phyloP scores from a whole-genome alignment of 2,329 filamentous ascomycete species.

The Fusarium sulawesiense region DNA sequence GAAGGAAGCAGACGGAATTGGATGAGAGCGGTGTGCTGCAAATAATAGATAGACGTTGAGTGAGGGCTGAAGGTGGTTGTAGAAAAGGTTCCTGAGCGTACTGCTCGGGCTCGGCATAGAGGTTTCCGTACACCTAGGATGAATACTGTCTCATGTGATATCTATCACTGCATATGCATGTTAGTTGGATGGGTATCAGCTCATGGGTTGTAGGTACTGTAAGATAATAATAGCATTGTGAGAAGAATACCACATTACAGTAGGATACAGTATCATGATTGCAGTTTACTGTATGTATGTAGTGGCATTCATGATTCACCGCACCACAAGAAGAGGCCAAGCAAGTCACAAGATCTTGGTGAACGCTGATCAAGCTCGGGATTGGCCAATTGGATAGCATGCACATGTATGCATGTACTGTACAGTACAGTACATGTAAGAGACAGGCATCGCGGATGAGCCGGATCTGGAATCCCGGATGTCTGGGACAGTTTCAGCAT shows the following conservation, averaged over 20 bases:
- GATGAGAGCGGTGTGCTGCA: slow-evolving; percentile 18
- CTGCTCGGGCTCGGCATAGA: slow-evolving; percentile 8
- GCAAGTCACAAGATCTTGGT: slow-evolving; percentile 33
- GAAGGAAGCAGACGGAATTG: slow-evolving; percentile 3
- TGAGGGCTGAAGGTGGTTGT: slow-evolving; percentile 10
- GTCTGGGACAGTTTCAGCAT: slow-evolving; percentile 40
- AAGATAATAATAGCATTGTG: slow-evolving; percentile 13
- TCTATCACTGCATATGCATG: slow-evolving; percentile 1
- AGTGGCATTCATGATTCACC: slow-evolving; percentile 20
- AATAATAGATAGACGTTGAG: slow-evolving; percentile 17
- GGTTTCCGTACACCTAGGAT: neutral
- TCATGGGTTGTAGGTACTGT: slow-evolving; percentile 12
- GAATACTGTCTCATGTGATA: slow-evolving; percentile 11
- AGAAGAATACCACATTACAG: neutral
- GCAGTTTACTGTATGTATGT: neutral
- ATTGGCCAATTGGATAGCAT: slow-evolving; percentile 41
- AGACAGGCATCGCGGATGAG: slow-evolving; percentile 32
- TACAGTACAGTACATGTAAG: neutral
- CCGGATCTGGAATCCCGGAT: slow-evolving; percentile 46
- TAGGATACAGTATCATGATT: slow-evolving; percentile 3
- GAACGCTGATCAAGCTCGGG: slow-evolving; percentile 13
- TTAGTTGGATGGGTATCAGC: slow-evolving; percentile 7
- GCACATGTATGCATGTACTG: slow-evolving; percentile 1
- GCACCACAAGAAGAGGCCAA: slow-evolving; percentile 23
- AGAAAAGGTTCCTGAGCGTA: slow-evolving; percentile 1